Conservation (phyloP, 805 yeast genomes). For the Gaillardinia entomophila region DNA sequence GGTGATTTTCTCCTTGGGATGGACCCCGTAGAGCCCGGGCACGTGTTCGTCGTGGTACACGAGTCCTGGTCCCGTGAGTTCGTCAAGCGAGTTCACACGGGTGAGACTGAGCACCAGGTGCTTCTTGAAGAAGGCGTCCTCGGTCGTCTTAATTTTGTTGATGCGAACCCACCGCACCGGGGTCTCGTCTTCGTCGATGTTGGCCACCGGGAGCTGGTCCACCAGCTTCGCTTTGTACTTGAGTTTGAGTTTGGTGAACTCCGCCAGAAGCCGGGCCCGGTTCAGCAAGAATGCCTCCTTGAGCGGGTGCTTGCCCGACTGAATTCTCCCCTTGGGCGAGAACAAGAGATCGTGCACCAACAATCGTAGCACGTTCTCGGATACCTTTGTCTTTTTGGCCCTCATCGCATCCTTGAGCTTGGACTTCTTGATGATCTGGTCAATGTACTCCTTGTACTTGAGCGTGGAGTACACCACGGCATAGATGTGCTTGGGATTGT, state of each 20-base stretch:
- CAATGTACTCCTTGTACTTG: conserved; percentile 61
- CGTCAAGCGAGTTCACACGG: conserved; percentile 39
- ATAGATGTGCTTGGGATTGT: conserved; percentile 74
- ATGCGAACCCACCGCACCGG: conserved; percentile 79
- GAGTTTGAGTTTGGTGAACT: conserved; percentile 69
- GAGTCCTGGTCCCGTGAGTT: conserved; percentile 39
- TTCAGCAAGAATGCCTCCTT: conserved; percentile 76
- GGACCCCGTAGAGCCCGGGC: conserved; percentile 75
- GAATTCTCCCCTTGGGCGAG: conserved; percentile 72
- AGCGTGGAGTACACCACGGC: conserved; percentile 80
- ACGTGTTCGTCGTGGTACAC: conserved; percentile 71
- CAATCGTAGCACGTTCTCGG: conserved; percentile 51
- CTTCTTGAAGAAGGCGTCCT: conserved; percentile 34
- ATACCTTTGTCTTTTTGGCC: conserved; percentile 34
- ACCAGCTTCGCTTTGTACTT: conserved; percentile 58
- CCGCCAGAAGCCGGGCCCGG: conserved; percentile 78
- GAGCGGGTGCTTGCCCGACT: conserved; percentile 81
- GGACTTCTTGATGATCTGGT: conserved; percentile 58
- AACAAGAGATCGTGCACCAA: conserved; percentile 79
- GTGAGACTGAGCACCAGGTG: conserved; percentile 37
- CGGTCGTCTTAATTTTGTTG: conserved; percentile 48
- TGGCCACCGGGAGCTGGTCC: conserved; percentile 37
- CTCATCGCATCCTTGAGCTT: conserved; percentile 51
- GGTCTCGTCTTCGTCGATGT: conserved; percentile 54
- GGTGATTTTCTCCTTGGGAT: conserved; percentile 68